phyloP scores from a whole-genome alignment of 164 flowering plant genomes.

The Vitis riparia region DNA sequence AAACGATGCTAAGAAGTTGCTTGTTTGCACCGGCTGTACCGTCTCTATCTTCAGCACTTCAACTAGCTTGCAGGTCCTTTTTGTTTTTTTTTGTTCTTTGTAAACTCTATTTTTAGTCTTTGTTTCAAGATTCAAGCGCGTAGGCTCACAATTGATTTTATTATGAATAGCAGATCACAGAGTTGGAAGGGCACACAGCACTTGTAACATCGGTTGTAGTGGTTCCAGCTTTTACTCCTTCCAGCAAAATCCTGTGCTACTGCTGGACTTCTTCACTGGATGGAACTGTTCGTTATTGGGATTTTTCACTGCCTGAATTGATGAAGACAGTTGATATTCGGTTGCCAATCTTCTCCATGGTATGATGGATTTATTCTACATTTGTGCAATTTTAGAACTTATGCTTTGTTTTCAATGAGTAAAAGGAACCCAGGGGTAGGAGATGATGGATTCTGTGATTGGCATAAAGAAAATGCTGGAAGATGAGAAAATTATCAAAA shows the following conservation, averaged over 20 bases:
- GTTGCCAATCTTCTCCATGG: slow-evolving; percentile 83
- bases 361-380: slow-evolving; percentile 14
- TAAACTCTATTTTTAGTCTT: not conserved
- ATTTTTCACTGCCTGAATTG: slow-evolving; percentile 71
- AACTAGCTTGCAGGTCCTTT: slow-evolving; percentile 61
- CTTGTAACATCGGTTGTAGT: slow-evolving; percentile 78
- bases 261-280: slow-evolving; percentile 97
- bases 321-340: slow-evolving; percentile 61
- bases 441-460: too few species aligned
- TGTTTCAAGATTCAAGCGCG: not conserved
- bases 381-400: too few species aligned
- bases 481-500: too few species aligned
- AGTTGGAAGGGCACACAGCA: slow-evolving; percentile 81
- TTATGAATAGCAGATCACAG: slow-evolving; percentile 38
- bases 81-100: not conserved
- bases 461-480: too few species aligned
- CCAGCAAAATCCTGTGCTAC: slow-evolving; percentile 46
- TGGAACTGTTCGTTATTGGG: slow-evolving; percentile 91
- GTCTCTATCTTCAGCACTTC: slow-evolving; percentile 82
- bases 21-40: slow-evolving; percentile 72
- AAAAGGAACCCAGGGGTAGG: too few species aligned
- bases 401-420: too few species aligned
- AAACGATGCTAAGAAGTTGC: slow-evolving; percentile 73
- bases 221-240: slow-evolving; percentile 50
- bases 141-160: too few species aligned